Conservation (phyloP, 495 filamentous ascomycete genomes). For the Parmelia sp. region DNA sequence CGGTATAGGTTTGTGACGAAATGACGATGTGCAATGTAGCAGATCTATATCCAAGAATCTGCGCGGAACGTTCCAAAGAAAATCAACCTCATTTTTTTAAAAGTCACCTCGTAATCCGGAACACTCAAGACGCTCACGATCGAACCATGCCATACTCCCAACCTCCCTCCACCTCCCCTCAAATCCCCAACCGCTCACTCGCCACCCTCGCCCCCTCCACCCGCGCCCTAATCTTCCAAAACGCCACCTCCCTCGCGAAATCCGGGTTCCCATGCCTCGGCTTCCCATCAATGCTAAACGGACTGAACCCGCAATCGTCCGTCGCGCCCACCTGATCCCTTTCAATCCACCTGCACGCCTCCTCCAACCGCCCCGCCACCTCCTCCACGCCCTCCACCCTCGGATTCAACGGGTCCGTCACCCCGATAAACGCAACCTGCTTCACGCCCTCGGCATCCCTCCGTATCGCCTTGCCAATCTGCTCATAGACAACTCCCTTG, state of each 20-base stretch:
- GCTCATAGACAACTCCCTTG: constrained; percentile 35
- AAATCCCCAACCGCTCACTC: constrained; percentile 34
- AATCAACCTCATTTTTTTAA: not conserved
- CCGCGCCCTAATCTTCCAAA: constrained; percentile 36
- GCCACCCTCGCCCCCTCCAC: constrained; percentile 36
- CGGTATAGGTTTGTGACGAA: constrained; percentile 39
- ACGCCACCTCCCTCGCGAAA: constrained; percentile 37
- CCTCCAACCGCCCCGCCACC: constrained; percentile 32
- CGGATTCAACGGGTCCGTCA: constrained; percentile 35
- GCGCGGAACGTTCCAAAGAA: not conserved
- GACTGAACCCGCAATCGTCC: constrained; percentile 40
- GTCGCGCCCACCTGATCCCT: constrained; percentile 38
- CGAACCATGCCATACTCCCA: not conserved
- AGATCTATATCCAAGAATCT: not conserved
- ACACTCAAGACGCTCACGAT: not conserved
- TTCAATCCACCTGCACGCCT: constrained; percentile 35
- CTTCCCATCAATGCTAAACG: constrained; percentile 37
- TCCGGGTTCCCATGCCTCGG: constrained; percentile 38
- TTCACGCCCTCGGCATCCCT: constrained; percentile 37
- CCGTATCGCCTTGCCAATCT: constrained; percentile 34
- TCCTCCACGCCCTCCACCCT: constrained; percentile 36
- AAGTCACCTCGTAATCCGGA: not conserved
- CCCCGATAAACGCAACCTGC: constrained; percentile 38
- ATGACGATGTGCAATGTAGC: not conserved
- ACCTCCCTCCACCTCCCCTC: not conserved